These are phyloP conservation scores for Plasmodium sp. DNA, from an alignment of 169 alveolate genomes.

Conservation along the genomic window DNA sequence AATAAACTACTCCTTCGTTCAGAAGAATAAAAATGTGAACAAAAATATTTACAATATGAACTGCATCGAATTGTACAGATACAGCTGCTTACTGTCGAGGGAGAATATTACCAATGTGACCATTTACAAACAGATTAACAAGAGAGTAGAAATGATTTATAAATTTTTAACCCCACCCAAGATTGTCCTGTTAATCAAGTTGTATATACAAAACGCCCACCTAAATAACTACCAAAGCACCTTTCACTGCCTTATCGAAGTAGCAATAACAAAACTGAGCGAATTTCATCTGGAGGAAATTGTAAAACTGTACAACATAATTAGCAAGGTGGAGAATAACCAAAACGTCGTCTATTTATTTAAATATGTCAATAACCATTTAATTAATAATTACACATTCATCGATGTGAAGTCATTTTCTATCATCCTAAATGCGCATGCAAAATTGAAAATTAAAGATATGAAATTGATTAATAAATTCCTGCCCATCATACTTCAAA, in stretches of 20 bases:
- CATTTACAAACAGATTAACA: constrained; percentile 70
- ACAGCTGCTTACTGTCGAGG: constrained; percentile 31
- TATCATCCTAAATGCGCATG: constrained; percentile 56
- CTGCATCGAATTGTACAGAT: constrained; percentile 60
- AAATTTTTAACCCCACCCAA: constrained; percentile 62
- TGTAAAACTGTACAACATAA: constrained; percentile 49
- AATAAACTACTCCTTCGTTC: constrained; percentile 32
- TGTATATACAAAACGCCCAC: constrained; percentile 53
- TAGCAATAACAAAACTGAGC: constrained; percentile 24
- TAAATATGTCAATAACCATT: constrained; percentile 54
- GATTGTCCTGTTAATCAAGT: constrained; percentile 50
- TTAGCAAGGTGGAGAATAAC: constrained; percentile 69
- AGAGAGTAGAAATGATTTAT: constrained; percentile 75
- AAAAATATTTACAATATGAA: constrained; percentile 69
- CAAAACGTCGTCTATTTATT: constrained; percentile 46
- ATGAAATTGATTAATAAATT: constrained; percentile 72
- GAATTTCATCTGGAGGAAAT: constrained; percentile 56
- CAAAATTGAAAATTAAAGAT: constrained; percentile 71
- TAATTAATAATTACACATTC: constrained; percentile 60
- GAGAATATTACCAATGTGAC: constrained; percentile 30
- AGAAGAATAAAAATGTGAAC: constrained; percentile 53
- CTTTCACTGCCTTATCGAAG: constrained; percentile 61
- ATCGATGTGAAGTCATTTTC: constrained; percentile 70
- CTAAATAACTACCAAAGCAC: constrained; percentile 34
- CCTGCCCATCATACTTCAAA: constrained; percentile 39